These are phyloP conservation scores for Anaeramoeba flamelloides DNA, from an alignment of 78 protist genomes.

Conservation along the genomic window DNA sequence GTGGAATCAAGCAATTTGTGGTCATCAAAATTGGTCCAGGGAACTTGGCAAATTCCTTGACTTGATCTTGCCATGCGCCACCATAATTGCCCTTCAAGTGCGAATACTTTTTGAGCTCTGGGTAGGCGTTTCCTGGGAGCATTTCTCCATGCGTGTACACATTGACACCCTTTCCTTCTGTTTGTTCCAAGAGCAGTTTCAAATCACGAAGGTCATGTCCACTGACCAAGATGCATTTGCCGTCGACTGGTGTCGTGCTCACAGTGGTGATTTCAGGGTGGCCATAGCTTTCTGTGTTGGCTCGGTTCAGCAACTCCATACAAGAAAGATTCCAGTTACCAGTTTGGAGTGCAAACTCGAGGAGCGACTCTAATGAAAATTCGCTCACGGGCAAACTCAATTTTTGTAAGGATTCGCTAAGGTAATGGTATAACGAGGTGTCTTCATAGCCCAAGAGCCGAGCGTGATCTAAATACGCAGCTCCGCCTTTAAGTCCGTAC, in stretches of 20 bases:
- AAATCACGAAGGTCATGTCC: slow-evolving; percentile 54
- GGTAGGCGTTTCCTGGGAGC: slow-evolving; percentile 62
- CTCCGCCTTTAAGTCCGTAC: slow-evolving; percentile 53
- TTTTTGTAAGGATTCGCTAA: not conserved
- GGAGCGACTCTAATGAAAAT: not conserved
- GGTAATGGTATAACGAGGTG: not conserved
- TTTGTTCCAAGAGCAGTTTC: slow-evolving; percentile 21
- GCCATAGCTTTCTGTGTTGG: slow-evolving; percentile 20
- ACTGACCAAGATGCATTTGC: slow-evolving; percentile 39
- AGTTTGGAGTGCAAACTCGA: not conserved
- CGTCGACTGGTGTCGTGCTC: slow-evolving; percentile 15
- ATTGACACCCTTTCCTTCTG: slow-evolving; percentile 35
- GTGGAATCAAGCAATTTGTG: slow-evolving; percentile 57
- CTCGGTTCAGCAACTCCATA: slow-evolving; percentile 31
- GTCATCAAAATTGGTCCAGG: slow-evolving; percentile 66
- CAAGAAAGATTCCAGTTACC: slow-evolving; percentile 34
- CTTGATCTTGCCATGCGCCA: slow-evolving; percentile 68
- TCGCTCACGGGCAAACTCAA: not conserved
- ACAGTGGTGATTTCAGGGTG: slow-evolving; percentile 23
- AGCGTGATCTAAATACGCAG: slow-evolving; percentile 6
- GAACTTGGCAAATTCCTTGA: slow-evolving; percentile 29
- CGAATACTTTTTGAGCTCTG: slow-evolving; percentile 26
- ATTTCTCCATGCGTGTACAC: slow-evolving; percentile 80
- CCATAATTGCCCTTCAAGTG: slow-evolving; percentile 58
- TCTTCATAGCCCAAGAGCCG: not conserved